Base-by-base conservation (phyloP, 306 rosid genomes). In the Castanopsis chinensis region DNA sequence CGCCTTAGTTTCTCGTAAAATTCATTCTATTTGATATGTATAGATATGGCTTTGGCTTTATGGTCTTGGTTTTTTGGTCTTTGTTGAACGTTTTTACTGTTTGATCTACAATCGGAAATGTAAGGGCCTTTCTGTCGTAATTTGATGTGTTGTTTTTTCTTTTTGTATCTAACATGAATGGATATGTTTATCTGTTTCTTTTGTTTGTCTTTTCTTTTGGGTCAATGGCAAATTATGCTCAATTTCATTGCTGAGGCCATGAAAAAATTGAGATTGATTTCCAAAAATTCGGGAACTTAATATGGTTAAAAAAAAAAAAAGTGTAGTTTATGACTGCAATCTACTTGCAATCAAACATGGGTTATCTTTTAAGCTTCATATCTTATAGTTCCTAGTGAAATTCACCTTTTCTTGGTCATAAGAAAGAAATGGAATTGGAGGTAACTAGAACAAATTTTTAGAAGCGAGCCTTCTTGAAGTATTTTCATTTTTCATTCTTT, bases 391-490 rank as follows among this genome's bases (percentile, higher is more conserved):
- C 17, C 53, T 49, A 12, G 53, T 49, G 53, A 49, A 49, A 49
- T 49, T 49, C 17, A 49, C 17, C 30, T 10, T 53, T 67, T 19
- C 13, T 11, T 25, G 13, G 15, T 32, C 21, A 68, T 21, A 61
- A 21, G 33, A 64, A 64, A 51, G 18, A 23, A 61, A 41, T 17
- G 64, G 33, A 6, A 33, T 51, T 6, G 72, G 14, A 27, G n/a
- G 3, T 49, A 9, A 59, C 65, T 59, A 27, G 53, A 49, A 49
- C 17, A 49, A 49, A 49, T 2, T 49, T 49, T 49, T 10, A 2
- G 17, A 49, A 21, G 72, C 54, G 65, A 71, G 51, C 67, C 17
- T 17, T 57, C 77, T 76, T 80, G 27, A 77, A 37, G 77, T 73
- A 33, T 67, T 12, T 17, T 19, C 17, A 9, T 55, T 56, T 74